A percentile compares a stretch with the other conserved stretches of the same genome.
phyloP scores from a whole-genome alignment of 192 early-diverging fungal species.

The Coemansia sp. region DNA sequence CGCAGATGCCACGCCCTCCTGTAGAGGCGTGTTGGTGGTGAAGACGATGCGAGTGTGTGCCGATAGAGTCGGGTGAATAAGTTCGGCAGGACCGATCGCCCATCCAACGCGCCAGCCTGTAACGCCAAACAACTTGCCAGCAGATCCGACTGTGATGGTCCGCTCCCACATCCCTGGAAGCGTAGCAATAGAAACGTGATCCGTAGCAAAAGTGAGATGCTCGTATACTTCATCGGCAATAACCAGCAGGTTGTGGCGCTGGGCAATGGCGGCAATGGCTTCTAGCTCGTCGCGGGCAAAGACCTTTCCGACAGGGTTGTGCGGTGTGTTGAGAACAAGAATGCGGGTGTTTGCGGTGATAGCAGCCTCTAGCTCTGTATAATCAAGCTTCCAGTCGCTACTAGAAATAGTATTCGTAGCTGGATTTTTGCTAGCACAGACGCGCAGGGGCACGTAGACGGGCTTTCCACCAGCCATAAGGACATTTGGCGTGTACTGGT shows the following conservation, averaged over 20 bases:
- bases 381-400: slow-evolving; percentile 85
- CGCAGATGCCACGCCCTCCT: slow-evolving; percentile 77
- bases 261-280: slow-evolving; percentile 74
- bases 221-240: slow-evolving; percentile 96
- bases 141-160: slow-evolving; percentile 89
- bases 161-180: slow-evolving; percentile 87
- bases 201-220: slow-evolving; percentile 79
- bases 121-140: slow-evolving; percentile 92
- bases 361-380: slow-evolving; percentile 72
- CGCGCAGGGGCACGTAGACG: slow-evolving; percentile 79
- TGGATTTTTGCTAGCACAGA: slow-evolving; percentile 50
- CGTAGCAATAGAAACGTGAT: slow-evolving; percentile 75
- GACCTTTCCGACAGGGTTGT: slow-evolving; percentile 91
- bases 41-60: slow-evolving; percentile 92
- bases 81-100: slow-evolving; percentile 72
- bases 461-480: slow-evolving; percentile 85
- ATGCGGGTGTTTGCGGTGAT: slow-evolving; percentile 80
- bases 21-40: slow-evolving; percentile 84
- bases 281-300: slow-evolving; percentile 72
- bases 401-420: slow-evolving; percentile 61
- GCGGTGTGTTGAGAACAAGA: slow-evolving; percentile 92
- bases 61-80: slow-evolving; percentile 74
- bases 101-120: slow-evolving; percentile 98
- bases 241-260: slow-evolving; percentile 81
- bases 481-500: slow-evolving; percentile 87